phyloP scores from a whole-genome alignment of 768 basidiomycete species.

The Coprinellus micaceus region DNA sequence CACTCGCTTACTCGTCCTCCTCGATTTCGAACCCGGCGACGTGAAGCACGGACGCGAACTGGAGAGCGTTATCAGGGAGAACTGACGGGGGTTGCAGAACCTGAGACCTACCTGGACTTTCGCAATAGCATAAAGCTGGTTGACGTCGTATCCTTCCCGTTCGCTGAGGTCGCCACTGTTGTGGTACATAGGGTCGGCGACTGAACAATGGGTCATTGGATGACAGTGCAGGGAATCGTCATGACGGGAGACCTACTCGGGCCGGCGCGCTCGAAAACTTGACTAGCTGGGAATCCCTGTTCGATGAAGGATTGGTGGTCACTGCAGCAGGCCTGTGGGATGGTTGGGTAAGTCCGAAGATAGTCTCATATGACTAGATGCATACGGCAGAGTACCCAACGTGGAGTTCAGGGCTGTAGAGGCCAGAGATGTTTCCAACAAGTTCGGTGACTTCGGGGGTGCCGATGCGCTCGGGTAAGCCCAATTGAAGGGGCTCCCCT shows the following conservation, averaged over 20 bases:
- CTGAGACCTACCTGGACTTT: conserved; percentile 79
- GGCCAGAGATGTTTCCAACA: conserved; percentile 65
- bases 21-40: conserved; percentile 55
- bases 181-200: conserved; percentile 88
- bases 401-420: conserved; percentile 78
- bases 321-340: conserved; percentile 74
- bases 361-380: too few species aligned
- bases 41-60: conserved; percentile 72
- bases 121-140: conserved; percentile 78
- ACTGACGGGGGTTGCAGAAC: too few species aligned
- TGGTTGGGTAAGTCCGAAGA: neutral
- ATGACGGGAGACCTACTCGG: conserved; percentile 44
- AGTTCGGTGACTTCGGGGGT: conserved; percentile 73
- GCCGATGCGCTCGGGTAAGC: conserved; percentile 80
- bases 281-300: conserved; percentile 81
- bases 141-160: conserved; percentile 76
- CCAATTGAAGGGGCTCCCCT: conserved; percentile 79
- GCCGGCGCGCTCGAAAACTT: conserved; percentile 85
- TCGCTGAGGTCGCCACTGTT: conserved; percentile 81
- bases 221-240: neutral
- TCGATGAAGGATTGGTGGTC: conserved; percentile 88
- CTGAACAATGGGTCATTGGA: conserved; percentile 30
- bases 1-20: neutral
- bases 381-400: conserved; percentile 65
- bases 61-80: neutral